Evolutionary conservation across 2,329 filamentous ascomycete species (phyloP).

Genomic region (Aspergillus hortae): DNA sequence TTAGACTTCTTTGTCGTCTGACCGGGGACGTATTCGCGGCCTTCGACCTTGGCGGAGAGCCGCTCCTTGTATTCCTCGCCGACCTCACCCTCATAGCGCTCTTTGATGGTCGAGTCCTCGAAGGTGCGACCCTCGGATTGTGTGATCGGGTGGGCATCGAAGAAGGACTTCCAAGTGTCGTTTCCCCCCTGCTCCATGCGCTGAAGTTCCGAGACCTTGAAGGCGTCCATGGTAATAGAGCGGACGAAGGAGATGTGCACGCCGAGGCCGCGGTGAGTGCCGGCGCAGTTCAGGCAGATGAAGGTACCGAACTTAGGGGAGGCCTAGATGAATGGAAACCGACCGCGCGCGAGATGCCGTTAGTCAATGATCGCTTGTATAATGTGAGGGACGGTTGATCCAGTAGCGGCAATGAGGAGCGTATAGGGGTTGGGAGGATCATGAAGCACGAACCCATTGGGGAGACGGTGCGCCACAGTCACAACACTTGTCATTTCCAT

Average conservation of each 20-base stretch:
- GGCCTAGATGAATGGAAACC: conserved; percentile 42
- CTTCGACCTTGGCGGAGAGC: conserved; percentile 81
- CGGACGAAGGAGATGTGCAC: conserved; percentile 99
- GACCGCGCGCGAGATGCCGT: not conserved
- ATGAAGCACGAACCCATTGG: conserved; percentile 74
- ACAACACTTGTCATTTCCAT: conserved; percentile 85
- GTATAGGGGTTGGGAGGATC: not conserved
- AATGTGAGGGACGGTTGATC: not conserved
- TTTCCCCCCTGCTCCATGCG: conserved; percentile 94
- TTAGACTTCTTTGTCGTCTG: conserved; percentile 51
- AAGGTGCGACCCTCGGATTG: conserved; percentile 67
- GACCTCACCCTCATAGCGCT: conserved; percentile 82
- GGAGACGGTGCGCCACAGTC: conserved; percentile 94
- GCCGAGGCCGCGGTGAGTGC: conserved; percentile 88
- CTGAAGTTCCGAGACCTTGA: conserved; percentile 88
- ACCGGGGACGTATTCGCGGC: conserved; percentile 75
- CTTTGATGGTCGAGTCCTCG: conserved; percentile 84
- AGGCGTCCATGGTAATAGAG: conserved; percentile 97
- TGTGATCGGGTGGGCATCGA: conserved; percentile 67
- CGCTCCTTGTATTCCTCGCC: conserved; percentile 96
- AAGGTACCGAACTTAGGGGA: conserved; percentile 97
- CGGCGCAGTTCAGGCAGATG: conserved; percentile 94
- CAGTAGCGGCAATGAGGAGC: conserved; percentile 4
- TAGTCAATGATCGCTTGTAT: not conserved
- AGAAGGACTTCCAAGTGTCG: conserved; percentile 80